phyloP scores from a whole-genome alignment of 2,329 filamentous ascomycete species.

The Exophiala aquamarina region DNA sequence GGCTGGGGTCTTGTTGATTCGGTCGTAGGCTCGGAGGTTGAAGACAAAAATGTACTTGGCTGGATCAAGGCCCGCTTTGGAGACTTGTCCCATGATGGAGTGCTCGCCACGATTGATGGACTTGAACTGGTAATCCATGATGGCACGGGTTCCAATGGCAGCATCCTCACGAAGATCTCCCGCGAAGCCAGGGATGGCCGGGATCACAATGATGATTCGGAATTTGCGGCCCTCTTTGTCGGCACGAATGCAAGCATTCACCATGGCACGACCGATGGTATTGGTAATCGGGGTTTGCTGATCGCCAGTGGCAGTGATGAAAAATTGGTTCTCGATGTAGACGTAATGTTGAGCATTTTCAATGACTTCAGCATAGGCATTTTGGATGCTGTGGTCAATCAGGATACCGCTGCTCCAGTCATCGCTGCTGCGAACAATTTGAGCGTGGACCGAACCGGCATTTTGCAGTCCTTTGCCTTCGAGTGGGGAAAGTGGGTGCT shows the following conservation, averaged over 20 bases:
- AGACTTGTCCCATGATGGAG: conserved; percentile 81
- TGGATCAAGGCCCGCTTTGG: conserved; percentile 33
- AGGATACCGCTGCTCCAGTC: conserved; percentile 95
- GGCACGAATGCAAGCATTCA: conserved; percentile 82
- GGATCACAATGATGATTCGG: conserved; percentile 84
- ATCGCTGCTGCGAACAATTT: conserved; percentile 83
- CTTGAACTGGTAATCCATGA: conserved; percentile 99
- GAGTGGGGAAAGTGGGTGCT: conserved; percentile 73
- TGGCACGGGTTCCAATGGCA: conserved; percentile 82
- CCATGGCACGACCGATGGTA: conserved; percentile 81
- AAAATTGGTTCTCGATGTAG: conserved; percentile 99
- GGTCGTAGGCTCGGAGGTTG: conserved; percentile 89
- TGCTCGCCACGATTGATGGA: conserved; percentile 89
- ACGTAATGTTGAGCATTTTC: conserved; percentile 85
- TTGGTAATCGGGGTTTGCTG: conserved; percentile 84
- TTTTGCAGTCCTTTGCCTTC: conserved; percentile 62
- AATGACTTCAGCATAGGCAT: conserved; percentile 83
- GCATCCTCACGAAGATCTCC: conserved; percentile 83
- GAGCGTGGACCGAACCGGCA: conserved; percentile 74
- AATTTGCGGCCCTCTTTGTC: conserved; percentile 84
- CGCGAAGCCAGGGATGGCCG: conserved; percentile 89
- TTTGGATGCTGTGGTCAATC: conserved; percentile 81
- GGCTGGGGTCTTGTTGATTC: conserved; percentile 76
- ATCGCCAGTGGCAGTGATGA: conserved; percentile 92
- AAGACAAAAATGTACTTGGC: conserved; percentile 83